Conservation (phyloP, 257 asterid genomes). For the Eustoma russellianum region DNA sequence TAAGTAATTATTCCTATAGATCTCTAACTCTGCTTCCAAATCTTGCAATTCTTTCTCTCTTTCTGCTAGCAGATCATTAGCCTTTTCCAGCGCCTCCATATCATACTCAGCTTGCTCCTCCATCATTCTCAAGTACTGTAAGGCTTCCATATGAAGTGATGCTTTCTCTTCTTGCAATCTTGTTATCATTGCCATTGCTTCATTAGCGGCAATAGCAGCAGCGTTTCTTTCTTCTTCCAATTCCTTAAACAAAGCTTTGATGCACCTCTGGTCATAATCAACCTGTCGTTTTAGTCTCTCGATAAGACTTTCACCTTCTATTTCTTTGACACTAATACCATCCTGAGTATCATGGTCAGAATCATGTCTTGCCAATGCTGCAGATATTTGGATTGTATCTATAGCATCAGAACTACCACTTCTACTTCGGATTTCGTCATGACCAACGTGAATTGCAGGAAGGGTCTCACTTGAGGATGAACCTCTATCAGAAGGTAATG, state of each 20-base stretch:
- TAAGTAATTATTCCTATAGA: slow-evolving; percentile 25
- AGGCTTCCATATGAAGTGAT: slow-evolving; percentile 83
- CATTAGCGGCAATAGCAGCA: slow-evolving; percentile 66
- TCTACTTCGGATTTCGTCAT: slow-evolving; percentile 18
- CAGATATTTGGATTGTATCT: slow-evolving; percentile 21
- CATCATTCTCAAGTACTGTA: slow-evolving; percentile 91
- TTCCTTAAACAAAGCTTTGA: slow-evolving; percentile 56
- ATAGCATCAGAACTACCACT: slow-evolving; percentile 18
- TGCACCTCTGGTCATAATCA: slow-evolving; percentile 34
- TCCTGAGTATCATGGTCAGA: slow-evolving; percentile 22
- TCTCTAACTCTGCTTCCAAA: slow-evolving; percentile 61
- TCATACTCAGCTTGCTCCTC: slow-evolving; percentile 94
- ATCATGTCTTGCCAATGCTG: slow-evolving; percentile 25
- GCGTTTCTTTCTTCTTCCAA: slow-evolving; percentile 89
- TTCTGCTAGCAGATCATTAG: slow-evolving; percentile 70
- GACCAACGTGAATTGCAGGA: slow-evolving; percentile 8
- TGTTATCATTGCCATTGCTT: slow-evolving; percentile 93
- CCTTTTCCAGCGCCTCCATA: slow-evolving; percentile 69
- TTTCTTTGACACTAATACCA: slow-evolving; percentile 24
- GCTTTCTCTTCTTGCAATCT: slow-evolving; percentile 95
- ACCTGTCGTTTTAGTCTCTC: slow-evolving; percentile 47
- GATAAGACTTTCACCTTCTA: slow-evolving; percentile 50
- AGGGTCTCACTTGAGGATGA: slow-evolving; percentile 4
- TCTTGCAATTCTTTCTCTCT: slow-evolving; percentile 84
- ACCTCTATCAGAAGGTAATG: slow-evolving; percentile 15